Evolutionary conservation across 2,329 filamentous ascomycete species (phyloP).

Genomic region (Diaporthe destruens): DNA sequence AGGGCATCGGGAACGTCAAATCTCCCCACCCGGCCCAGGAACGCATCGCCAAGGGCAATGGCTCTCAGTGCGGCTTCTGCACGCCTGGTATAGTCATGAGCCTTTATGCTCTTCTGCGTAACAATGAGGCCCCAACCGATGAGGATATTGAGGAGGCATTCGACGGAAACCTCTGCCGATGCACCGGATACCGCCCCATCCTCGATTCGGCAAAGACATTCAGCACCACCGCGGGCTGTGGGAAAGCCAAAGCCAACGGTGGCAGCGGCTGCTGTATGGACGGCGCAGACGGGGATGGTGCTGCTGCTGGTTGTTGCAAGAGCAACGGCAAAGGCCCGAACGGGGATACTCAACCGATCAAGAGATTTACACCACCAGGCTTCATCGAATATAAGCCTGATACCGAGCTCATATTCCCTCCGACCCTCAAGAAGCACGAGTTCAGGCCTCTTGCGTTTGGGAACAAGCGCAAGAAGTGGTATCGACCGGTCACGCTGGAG

Average conservation of each 20-base stretch:
- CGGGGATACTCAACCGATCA: conserved; percentile 65
- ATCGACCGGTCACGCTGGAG: conserved; percentile 85
- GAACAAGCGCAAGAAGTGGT: conserved; percentile 96
- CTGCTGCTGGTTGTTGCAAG: conserved; percentile 77
- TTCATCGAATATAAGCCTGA: conserved; percentile 96
- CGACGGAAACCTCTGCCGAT: conserved; percentile 95
- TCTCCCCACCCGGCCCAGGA: conserved; percentile 91
- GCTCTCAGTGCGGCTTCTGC: conserved; percentile 94
- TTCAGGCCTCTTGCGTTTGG: conserved; percentile 88
- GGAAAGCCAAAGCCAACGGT: conserved; percentile 62
- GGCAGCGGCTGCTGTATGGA: conserved; percentile 80
- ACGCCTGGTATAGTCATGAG: conserved; percentile 99
- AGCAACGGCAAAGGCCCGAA: conserved; percentile 60
- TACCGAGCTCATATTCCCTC: conserved; percentile 95
- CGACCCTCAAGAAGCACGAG: conserved; percentile 83
- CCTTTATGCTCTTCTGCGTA: conserved; percentile 90
- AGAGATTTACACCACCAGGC: conserved; percentile 84
- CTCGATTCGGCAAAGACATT: conserved; percentile 95
- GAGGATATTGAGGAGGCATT: conserved; percentile 95
- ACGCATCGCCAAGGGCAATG: conserved; percentile 89
- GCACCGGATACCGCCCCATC: conserved; percentile 95
- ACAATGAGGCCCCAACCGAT: conserved; percentile 81
- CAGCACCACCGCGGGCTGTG: conserved; percentile 67
- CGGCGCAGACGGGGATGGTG: conserved; percentile 62
- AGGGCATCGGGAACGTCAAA: conserved; percentile 92